Base-by-base conservation (phyloP, 108 stramenopile genomes). In the Discostella stelligeroides region DNA sequence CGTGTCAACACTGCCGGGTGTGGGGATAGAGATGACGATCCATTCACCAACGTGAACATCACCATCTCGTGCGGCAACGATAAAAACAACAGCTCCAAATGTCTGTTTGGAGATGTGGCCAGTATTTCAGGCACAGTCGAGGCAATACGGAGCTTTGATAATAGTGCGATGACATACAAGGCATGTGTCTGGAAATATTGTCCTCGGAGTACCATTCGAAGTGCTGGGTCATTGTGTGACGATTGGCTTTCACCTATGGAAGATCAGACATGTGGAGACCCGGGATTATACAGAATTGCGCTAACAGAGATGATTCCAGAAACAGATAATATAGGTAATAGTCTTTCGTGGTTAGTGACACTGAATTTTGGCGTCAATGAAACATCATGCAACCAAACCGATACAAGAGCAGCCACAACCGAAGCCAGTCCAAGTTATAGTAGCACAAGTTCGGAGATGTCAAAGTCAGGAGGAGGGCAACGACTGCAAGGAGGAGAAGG, bases 181-280 rank as follows among this genome's bases (percentile, higher is more conserved):
- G 43, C 43, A 45, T 45, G 43, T 45, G 15, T 45, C 43, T 45
- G 43, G 43, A n/a, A 13, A 45, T 45, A 45, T 10, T 45, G 43
- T 10, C 43, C 43, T 2, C 15, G 12, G 12, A 17, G 12, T 45
- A 45, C 13, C n/a, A 45, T 45, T n/a, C 43, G 9, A 9, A 45
- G 43, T 45, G 43, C 43, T 4, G 43, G 43, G 43, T 9, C n/a
- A 17, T 45, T 45, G 43, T 45, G 43, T n/a, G 43, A 45, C 43
- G 43, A 17, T 10, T 45, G 43, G 43, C 43, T 45, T 45, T 9
- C 43, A 17, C 43, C 43, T 1, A 45, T 45, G 12, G 43, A 45
- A 10, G n/a, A 45, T 45, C 43, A 45, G n/a, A 45, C 43, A 2
- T 45, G 43, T 10, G 43, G 43, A 4, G 43, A 45, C 13, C 13